Conservation (phyloP, 768 basidiomycete species). For the Mycena epipterygia region DNA sequence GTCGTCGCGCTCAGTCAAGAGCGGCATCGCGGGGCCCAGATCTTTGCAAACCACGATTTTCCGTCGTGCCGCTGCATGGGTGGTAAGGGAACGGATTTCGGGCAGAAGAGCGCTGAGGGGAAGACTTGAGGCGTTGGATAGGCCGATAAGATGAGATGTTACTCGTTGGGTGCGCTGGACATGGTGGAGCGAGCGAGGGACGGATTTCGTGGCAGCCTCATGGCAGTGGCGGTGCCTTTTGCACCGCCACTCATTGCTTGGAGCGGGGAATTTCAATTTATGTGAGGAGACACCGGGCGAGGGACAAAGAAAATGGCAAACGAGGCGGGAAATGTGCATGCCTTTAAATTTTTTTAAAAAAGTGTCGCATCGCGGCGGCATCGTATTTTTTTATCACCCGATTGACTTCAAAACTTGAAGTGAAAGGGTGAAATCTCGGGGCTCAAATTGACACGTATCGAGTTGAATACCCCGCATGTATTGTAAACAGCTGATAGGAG, state of each 20-base stretch:
- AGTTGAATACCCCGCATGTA: too few species aligned
- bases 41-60: constrained; percentile 37
- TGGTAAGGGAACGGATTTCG: neutral
- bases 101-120: neutral
- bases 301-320: too few species aligned
- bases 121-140: neutral
- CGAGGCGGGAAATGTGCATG: too few species aligned
- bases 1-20: constrained; percentile 20
- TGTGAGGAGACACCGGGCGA: too few species aligned
- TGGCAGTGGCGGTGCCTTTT: neutral
- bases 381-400: too few species aligned
- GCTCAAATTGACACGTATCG: too few species aligned
- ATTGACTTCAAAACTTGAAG: too few species aligned
- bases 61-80: neutral
- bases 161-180: neutral
- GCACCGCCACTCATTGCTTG: neutral
- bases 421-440: too few species aligned
- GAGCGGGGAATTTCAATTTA: too few species aligned
- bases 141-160: neutral
- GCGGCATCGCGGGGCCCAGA: constrained; percentile 28
- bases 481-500: too few species aligned
- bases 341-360: too few species aligned
- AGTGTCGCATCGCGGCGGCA: too few species aligned
- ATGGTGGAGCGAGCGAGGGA: neutral
- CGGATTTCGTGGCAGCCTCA: neutral